Percentiles rank a stretch among this genome's conserved stretches.
Evolutionary conservation across 306 rosid species (phyloP).

Genomic region (Cicer judaicum): DNA sequence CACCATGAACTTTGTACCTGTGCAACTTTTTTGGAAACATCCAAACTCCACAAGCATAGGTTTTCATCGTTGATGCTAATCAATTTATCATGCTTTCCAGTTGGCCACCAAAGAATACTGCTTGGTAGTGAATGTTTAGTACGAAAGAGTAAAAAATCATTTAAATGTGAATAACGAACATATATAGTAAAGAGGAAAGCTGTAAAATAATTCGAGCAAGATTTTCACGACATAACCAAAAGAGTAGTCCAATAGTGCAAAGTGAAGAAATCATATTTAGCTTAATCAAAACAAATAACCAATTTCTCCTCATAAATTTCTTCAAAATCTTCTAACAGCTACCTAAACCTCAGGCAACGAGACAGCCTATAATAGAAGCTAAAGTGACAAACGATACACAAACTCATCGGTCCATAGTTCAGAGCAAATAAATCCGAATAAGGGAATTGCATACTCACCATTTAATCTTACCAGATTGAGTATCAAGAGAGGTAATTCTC

Average conservation of each 20-base stretch:
- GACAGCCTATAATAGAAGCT: conserved; percentile 9
- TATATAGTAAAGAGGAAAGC: conserved; percentile 32
- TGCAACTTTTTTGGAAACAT: conserved; percentile 79
- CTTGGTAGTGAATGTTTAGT: conserved; percentile 40
- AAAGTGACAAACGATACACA: conserved; percentile 16
- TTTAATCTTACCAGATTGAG: conserved; percentile 75
- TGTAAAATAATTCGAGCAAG: conserved; percentile 25
- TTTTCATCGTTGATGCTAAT: conserved; percentile 87
- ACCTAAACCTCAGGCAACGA: conserved; percentile 25
- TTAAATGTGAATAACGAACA: neutral
- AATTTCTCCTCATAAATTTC: conserved; percentile 27
- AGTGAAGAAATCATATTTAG: conserved; percentile 15
- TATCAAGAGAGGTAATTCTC: conserved; percentile 72
- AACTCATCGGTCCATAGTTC: conserved; percentile 5
- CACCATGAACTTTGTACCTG: conserved; percentile 62
- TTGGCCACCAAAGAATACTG: conserved; percentile 98
- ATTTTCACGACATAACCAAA: conserved; percentile 17
- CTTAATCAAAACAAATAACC: conserved; percentile 2
- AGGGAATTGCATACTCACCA: conserved; percentile 65
- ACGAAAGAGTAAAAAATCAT: conserved; percentile 30
- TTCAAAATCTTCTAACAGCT: conserved; percentile 16
- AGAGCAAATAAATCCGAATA: conserved; percentile 1
- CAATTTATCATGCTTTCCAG: conserved; percentile 89
- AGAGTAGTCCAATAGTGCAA: conserved; percentile 21
- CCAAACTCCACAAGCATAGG: conserved; percentile 84